A percentile compares a stretch with the other conserved stretches of the same genome.
phyloP scores from a whole-genome alignment of 2,329 filamentous ascomycete species.

The Aureobasidium sp. region DNA sequence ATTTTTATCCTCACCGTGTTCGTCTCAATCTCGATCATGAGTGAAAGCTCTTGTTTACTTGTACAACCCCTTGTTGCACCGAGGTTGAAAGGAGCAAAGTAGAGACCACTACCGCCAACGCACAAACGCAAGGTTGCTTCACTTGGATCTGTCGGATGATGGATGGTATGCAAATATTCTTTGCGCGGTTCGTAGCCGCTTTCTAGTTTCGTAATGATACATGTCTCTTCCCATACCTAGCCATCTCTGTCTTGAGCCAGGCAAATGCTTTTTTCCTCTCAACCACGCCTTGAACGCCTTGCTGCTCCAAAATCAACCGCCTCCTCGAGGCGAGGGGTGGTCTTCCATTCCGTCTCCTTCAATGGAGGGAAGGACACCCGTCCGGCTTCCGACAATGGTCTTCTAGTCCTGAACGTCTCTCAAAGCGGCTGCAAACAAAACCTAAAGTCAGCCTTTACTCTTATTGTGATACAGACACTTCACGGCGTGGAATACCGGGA shows the following conservation, averaged over 20 bases:
- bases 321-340: neutral
- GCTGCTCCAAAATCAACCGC: conserved; percentile 4
- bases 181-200: neutral
- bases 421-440: neutral
- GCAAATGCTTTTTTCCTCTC: neutral
- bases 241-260: neutral
- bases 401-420: conserved; percentile 13
- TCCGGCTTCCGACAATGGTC: too few relatives aligned
- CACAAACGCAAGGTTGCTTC: too few relatives aligned
- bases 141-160: neutral
- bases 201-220: neutral
- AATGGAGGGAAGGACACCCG: too few relatives aligned
- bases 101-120: too few relatives aligned
- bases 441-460: neutral
- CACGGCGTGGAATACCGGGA: conserved; percentile 23
- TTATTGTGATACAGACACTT: conserved; percentile 18
- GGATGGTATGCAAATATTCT: neutral
- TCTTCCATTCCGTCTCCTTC: neutral
- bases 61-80: too few relatives aligned
- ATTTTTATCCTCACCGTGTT: too few relatives aligned
- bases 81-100: too few relatives aligned
- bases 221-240: neutral
- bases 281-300: conserved; percentile 5
- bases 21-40: too few relatives aligned
- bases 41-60: too few relatives aligned